Base-by-base conservation (phyloP, 257 asterid species). In the Prunella vulgaris region DNA sequence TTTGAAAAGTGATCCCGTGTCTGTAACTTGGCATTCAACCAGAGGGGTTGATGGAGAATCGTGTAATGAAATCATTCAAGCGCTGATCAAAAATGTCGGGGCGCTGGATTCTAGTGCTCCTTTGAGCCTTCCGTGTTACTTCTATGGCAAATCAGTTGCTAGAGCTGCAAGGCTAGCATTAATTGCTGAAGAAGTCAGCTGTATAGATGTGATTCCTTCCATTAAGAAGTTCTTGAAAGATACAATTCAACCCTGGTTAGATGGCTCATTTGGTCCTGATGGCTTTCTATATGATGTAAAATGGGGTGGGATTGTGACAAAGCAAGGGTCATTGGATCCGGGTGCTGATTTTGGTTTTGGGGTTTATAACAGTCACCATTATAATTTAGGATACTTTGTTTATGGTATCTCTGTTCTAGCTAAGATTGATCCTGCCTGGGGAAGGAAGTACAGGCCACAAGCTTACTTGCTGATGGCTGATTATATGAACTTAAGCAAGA, bases 261-360 rank as follows among this genome's bases (percentile, higher is more conserved):
- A 84, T 51, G 99, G 99, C 17, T 87, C 91, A 46, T 87, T 93
- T 59, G 81, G 75, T 48, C 72, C 80, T 17, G 90, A 90, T 67
- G 99, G 96, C 12, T 90, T 93, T 69, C 60, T 93, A 13, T 84
- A 93, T 58, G 99, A 90, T 64, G 17, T 87, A 1, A 87, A 84
- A 77, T 90, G 99, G 99, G 99, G 99, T 53, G 99, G 99, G 38
- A 54, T 90, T 68, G 86, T 93, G 77, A 90, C 96, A 2, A 86
- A 84, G 53, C 96, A 90, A 81, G 95, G 96, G 13, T 86, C 95
- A 0, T 17, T 28, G 24, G 96, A 90, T 80, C 60, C 91, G 7
- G 96, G 95, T 12, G 97, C 96, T 57, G 99, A 93, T 80, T 90
- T 88, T 27, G 97, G 99, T 12, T 93, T 93, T 68, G 99, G 99